Conservation (phyloP, 805 yeast species). For the Kluyveromyces starmeri region DNA sequence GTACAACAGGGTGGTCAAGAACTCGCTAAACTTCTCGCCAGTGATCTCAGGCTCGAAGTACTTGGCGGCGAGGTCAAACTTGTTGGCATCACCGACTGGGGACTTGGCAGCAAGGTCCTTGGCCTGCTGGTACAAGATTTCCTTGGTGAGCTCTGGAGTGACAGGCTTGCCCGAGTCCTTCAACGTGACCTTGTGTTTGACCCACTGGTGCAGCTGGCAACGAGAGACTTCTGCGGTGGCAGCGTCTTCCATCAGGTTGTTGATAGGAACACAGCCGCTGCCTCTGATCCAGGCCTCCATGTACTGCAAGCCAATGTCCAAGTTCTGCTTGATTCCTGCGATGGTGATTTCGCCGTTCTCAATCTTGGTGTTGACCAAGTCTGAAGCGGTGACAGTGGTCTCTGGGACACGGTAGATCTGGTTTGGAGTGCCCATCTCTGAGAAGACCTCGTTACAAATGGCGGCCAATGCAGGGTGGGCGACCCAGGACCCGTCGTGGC, state of each 20-base stretch:
- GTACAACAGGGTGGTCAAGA: slow-evolving; percentile 66
- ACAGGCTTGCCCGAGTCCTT: slow-evolving; percentile 50
- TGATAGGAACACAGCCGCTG: slow-evolving; percentile 78
- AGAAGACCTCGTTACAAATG: slow-evolving; percentile 62
- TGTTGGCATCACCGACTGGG: slow-evolving; percentile 42
- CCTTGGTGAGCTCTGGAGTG: slow-evolving; percentile 50
- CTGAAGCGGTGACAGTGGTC: slow-evolving; percentile 41
- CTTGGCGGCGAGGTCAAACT: slow-evolving; percentile 58
- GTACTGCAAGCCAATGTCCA: slow-evolving; percentile 68
- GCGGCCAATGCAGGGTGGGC: slow-evolving; percentile 79
- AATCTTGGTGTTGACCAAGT: slow-evolving; percentile 56
- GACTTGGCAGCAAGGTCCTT: slow-evolving; percentile 38
- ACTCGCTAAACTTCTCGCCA: slow-evolving; percentile 66
- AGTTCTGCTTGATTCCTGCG: slow-evolving; percentile 61
- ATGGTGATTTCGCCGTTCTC: slow-evolving; percentile 56
- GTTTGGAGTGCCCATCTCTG: slow-evolving; percentile 77
- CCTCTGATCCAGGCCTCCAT: slow-evolving; percentile 85
- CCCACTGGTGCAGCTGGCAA: slow-evolving; percentile 79
- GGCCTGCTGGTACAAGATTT: slow-evolving; percentile 54
- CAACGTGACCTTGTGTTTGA: slow-evolving; percentile 53
- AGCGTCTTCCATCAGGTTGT: slow-evolving; percentile 82
- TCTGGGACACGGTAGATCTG: slow-evolving; percentile 49
- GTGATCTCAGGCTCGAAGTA: slow-evolving; percentile 66
- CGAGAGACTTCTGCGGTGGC: slow-evolving; percentile 85
- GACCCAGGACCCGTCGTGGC: slow-evolving; percentile 87